Percentiles rank a stretch among this genome's conserved stretches.
Evolutionary conservation across 1,139 yeast species (phyloP).

Genomic region (Sugiyamaella paludigena): DNA sequence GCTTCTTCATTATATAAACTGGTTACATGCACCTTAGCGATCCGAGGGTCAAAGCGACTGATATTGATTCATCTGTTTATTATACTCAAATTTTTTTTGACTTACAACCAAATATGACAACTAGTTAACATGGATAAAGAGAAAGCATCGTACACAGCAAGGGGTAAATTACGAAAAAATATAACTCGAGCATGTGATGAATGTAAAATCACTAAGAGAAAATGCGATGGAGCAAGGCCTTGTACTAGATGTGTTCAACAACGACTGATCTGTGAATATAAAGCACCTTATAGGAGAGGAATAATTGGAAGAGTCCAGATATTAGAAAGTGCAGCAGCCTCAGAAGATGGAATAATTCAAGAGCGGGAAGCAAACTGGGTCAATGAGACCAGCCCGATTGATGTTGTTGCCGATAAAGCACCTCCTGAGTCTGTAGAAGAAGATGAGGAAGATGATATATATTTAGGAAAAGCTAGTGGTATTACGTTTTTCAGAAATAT

Average conservation of each 20-base stretch:
- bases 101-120: too few species aligned
- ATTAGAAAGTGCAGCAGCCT: not conserved
- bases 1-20: too few species aligned
- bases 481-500: constrained; percentile 8
- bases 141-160: not conserved
- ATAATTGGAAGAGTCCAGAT: not conserved
- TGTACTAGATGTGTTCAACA: constrained; percentile 10
- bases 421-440: not conserved
- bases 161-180: constrained; percentile 7
- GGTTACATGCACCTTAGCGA: too few species aligned
- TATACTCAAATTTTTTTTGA: too few species aligned
- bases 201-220: constrained; percentile 6
- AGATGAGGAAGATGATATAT: constrained; percentile 3
- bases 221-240: constrained; percentile 11
- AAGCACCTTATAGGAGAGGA: not conserved
- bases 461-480: constrained; percentile 9
- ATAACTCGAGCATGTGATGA: constrained; percentile 12
- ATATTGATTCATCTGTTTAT: too few species aligned
- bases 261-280: not conserved
- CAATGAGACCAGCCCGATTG: not conserved
- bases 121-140: too few species aligned
- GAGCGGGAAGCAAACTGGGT: not conserved
- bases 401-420: not conserved
- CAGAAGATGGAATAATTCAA: not conserved
- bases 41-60: too few species aligned